Evolutionary conservation across 2,329 filamentous ascomycete genomes (phyloP).

Genomic region (Ilyonectria mors-panacis): DNA sequence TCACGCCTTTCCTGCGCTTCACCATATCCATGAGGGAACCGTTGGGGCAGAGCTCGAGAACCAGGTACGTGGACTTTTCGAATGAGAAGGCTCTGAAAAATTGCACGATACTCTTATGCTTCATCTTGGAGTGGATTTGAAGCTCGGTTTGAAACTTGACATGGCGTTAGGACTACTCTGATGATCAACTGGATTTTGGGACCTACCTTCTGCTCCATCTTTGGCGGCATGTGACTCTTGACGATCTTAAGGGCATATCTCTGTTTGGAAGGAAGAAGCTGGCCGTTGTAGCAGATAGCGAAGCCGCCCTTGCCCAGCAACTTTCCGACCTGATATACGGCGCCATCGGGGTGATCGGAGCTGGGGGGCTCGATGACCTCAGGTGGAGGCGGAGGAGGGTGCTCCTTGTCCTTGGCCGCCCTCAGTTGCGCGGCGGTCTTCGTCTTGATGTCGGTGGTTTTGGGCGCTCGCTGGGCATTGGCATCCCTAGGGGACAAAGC

Average conservation of each 20-base stretch:
- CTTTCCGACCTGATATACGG: conserved; percentile 81
- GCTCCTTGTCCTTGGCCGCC: conserved; percentile 75
- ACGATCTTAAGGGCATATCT: conserved; percentile 86
- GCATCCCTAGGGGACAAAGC: conserved; percentile 76
- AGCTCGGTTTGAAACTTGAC: conserved; percentile 82
- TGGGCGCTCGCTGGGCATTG: conserved; percentile 71
- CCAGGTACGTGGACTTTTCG: conserved; percentile 89
- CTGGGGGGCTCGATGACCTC: conserved; percentile 75
- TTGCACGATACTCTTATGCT: conserved; percentile 94
- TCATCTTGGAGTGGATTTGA: conserved; percentile 98
- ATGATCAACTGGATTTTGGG: neutral
- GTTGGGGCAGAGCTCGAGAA: conserved; percentile 94
- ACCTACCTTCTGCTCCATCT: conserved; percentile 86
- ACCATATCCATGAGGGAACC: conserved; percentile 99
- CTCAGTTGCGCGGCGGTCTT: conserved; percentile 68
- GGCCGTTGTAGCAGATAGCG: conserved; percentile 84
- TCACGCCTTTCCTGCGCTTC: conserved; percentile 90
- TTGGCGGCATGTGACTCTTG: conserved; percentile 84
- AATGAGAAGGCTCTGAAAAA: conserved; percentile 96
- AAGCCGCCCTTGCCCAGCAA: conserved; percentile 87
- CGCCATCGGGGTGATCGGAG: conserved; percentile 77
- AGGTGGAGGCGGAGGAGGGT: conserved; percentile 74
- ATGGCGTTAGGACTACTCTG: conserved; percentile 33
- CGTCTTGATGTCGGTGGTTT: conserved; percentile 64
- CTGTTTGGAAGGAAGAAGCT: conserved; percentile 75